Conservation (phyloP, 257 asterid genomes). For the Scutellaria barbata region DNA sequence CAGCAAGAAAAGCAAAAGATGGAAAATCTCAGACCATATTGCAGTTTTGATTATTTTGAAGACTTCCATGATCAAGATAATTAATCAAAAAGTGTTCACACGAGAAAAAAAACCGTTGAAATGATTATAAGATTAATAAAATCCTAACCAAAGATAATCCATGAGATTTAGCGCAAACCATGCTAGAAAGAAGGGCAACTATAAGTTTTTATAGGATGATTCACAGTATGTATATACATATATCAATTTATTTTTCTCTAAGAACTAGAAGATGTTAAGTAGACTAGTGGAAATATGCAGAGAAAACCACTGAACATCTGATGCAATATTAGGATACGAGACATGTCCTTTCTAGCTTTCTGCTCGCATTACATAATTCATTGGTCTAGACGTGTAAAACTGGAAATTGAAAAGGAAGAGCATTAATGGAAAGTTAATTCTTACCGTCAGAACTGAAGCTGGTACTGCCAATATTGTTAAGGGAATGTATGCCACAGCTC, state of each 20-base stretch:
- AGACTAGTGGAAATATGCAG: slow-evolving; percentile 4
- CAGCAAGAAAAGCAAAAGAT: slow-evolving; percentile 19
- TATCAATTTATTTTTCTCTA: not conserved
- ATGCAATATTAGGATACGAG: not conserved
- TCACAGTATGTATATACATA: not conserved
- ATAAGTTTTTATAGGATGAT: not conserved
- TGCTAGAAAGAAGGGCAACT: not conserved
- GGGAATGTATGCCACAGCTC: slow-evolving; percentile 94
- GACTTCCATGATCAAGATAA: not conserved
- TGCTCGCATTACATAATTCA: not conserved
- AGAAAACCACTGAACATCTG: not conserved
- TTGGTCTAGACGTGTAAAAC: slow-evolving; percentile 12
- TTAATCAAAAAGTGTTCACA: not conserved
- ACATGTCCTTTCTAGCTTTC: slow-evolving; percentile 11
- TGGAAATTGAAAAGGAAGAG: not conserved
- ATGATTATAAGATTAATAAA: not conserved
- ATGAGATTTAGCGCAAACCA: not conserved
- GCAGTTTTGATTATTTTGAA: too few species aligned
- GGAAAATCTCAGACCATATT: not conserved
- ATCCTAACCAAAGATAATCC: too few species aligned
- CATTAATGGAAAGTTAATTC: slow-evolving; percentile 11
- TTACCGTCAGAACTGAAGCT: slow-evolving; percentile 93
- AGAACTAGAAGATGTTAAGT: not conserved
- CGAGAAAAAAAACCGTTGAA: not conserved
- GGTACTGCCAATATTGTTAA: slow-evolving; percentile 92